Percentiles rank a stretch among this genome's conserved stretches.
Evolutionary conservation across 73 alveolate species (phyloP).

Genomic region (Tetrahymena malaccensis): DNA sequence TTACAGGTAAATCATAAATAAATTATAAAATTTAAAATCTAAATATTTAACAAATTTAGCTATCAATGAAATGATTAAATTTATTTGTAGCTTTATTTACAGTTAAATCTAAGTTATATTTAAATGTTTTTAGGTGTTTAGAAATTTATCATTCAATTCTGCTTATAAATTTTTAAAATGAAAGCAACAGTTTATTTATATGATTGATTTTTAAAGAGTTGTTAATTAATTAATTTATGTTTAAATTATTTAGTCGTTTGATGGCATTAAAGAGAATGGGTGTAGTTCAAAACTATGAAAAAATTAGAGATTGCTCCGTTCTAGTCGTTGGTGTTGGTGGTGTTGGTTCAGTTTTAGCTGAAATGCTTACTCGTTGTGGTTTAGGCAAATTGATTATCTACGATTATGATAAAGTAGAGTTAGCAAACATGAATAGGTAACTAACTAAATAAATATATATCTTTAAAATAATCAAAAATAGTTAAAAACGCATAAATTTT

Average conservation of each 20-base stretch:
- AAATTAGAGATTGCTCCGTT: constrained; percentile 65
- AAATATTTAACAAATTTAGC: no score
- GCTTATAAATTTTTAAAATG: no score
- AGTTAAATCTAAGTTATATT: no score
- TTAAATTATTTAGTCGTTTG: constrained; percentile 55
- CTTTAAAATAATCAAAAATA: constrained; percentile 51
- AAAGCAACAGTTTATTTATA: no score
- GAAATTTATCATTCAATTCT: no score
- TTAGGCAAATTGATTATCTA: constrained; percentile 72
- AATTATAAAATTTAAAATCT: no score
- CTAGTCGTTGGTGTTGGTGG: constrained; percentile 97
- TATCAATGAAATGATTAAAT: no score
- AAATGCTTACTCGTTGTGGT: constrained; percentile 98
- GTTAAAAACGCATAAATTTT: no score
- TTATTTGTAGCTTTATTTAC: no score
- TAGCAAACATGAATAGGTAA: constrained; percentile 97
- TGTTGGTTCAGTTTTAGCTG: constrained; percentile 97
- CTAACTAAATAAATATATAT: constrained; percentile 56
- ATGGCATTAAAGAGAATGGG: constrained; percentile 99
- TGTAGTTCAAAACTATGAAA: constrained; percentile 78
- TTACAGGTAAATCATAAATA: not conserved
- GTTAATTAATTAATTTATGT: no score
- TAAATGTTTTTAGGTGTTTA: no score
- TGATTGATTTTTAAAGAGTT: no score
- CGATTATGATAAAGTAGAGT: constrained; percentile 92